Evolutionary conservation across 331 rosid genomes (phyloP).

Genomic region (Malus hybrid): DNA sequence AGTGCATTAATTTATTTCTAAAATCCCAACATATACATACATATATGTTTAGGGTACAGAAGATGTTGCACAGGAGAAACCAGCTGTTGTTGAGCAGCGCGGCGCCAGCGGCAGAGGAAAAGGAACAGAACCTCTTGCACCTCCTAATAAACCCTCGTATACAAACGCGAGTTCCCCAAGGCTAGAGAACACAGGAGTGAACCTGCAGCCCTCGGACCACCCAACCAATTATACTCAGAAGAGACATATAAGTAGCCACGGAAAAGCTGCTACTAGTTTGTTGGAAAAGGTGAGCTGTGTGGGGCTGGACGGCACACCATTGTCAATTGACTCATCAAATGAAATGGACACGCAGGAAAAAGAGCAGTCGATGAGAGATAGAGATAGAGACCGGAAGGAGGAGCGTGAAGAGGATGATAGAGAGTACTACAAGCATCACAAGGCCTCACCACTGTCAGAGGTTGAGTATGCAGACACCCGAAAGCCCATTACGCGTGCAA

Average conservation of each 20-base stretch:
- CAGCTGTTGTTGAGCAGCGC: not conserved
- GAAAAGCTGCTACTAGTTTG: not conserved
- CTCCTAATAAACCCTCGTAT: conserved; percentile 24
- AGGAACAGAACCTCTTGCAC: conserved; percentile 9
- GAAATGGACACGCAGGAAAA: conserved; percentile 3
- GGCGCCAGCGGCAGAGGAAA: not conserved
- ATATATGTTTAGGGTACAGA: conserved; percentile 24
- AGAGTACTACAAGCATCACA: conserved; percentile 47
- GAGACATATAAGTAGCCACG: conserved; percentile 18
- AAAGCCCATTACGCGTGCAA: conserved; percentile 43
- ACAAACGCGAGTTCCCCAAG: conserved; percentile 29
- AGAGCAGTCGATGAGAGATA: not conserved
- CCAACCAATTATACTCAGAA: conserved; percentile 34
- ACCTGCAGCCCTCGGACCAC: conserved; percentile 33
- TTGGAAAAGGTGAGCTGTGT: conserved; percentile 43
- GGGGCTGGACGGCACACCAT: conserved; percentile 59
- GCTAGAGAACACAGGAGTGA: conserved; percentile 41
- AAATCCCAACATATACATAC: not conserved
- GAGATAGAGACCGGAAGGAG: not conserved
- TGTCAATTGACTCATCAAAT: conserved; percentile 16
- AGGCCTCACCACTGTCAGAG: conserved; percentile 78
- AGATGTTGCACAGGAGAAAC: not conserved
- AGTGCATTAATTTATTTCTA: no score
- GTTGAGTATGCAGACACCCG: conserved; percentile 56
- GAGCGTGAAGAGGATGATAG: conserved; percentile 21